Base-by-base conservation (phyloP, 2,329 filamentous ascomycete genomes). In the Neonectria neomacrospora region DNA sequence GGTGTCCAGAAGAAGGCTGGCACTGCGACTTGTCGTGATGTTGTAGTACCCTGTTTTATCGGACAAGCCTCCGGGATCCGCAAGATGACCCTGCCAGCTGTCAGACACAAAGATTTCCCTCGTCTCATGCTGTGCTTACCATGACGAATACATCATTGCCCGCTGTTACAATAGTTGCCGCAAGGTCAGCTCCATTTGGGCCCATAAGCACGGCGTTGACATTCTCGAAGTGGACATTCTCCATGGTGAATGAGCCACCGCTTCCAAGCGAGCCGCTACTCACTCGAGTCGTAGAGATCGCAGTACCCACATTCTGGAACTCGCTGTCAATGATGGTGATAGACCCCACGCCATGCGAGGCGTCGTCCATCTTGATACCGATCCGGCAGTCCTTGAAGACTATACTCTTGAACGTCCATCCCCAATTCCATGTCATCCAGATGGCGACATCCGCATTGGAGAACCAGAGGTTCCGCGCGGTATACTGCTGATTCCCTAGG, bases 381-480 rank as follows among this genome's bases (percentile, higher is more conserved):
- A 91, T 81, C 10, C 80, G 80, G 73, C 89, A 91, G 73, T 90
- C 83, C 72, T 87, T 84, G 76, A 92, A 86, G 26, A 78, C 80
- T 20, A 91, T 74, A 22, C 85, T 87, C 77, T 91, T 90, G 80
- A 91, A 91, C 5, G 88, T 90, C 88, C 90, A 93, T 1, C 88
- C 86, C 91, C 91, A 93, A 75, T 91, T 87, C 91, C 91, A 93
- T 65, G 90, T 85, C 81, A 92, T 89, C 75, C 85, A 86, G 61
- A 93, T 88, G 50, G 88, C 91, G 11, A 88, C 90, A 70, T 88
- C 80, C 68, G 87, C 86, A 64, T 85, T 82, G 70, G 85, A 86
- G 78, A 93, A 91, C 22, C 84, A 88, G 68, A 91, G 73, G 72
- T 92, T 91, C 26, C 89, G 84, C 53, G 88, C 88, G 14, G 89